Base-by-base conservation (phyloP, 352 stramenopile genomes). In the Peronospora tabacina region DNA sequence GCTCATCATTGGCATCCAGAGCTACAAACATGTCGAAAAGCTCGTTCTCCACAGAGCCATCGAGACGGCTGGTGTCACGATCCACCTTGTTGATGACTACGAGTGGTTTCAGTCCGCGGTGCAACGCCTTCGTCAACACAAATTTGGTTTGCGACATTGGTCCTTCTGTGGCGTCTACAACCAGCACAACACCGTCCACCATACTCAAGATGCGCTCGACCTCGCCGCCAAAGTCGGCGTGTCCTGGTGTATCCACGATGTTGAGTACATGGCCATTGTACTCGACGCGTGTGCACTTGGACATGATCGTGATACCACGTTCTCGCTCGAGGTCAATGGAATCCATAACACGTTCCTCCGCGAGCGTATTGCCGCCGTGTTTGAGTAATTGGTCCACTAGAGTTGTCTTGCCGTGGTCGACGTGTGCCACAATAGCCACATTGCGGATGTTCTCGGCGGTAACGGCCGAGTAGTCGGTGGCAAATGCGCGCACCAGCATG, bases 31-130 rank as follows among this genome's bases (percentile, higher is more conserved):
- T 90, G 62, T 98, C 95, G 63, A 98, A 96, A 9, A 99, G 69
- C 60, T 98, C 87, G 58, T 97, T 95, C 75, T 98, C 94, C 26
- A 98, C 96, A 44, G 98, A 91, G 16, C 82, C 82, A 49, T 96
- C 95, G 24, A 86, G 68, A 15, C 93, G 76, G 19, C 82, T 90
- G 24, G 95, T 96, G 24, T 89, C 64, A 19, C 94, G 82, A 68
- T 99, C 96, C 28, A 97, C 91, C 79, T 99, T 99, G 80, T 99
- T 99, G 44, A 99, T 80, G 15, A 99, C 92, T 15, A 99, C 94
- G 8, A 99, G 70, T 12, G 94, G 93, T 62, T 94, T 93, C 3
- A 98, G 63, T 22, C 89, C 89, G 15, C 84, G 68, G 43, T 90
- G 83, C 16, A 99, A 72, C 30, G 96, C 96, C 63, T 98, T 96